Base-by-base conservation (phyloP, 345 rosid genomes). In the Eucalyptus melliodora region DNA sequence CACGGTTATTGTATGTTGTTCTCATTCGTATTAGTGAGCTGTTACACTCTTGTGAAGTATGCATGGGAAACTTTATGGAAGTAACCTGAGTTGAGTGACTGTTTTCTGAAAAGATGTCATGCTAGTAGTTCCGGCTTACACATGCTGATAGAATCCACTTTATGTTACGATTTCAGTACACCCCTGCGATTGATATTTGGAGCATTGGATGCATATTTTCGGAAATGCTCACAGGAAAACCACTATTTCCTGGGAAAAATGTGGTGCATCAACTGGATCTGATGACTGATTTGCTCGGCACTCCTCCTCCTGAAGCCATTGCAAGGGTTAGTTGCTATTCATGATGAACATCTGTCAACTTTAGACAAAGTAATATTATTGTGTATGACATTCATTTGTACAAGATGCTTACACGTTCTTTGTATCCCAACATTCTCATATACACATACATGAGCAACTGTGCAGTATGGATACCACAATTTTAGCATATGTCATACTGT, bases 131-230 rank as follows among this genome's bases (percentile, higher is more conserved):
- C 62, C 1, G 11, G 44, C 62, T 86, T 50, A 21, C n/a, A 86
- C 42, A 31, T 51, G 40, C 30, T 50, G 26, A 51, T 67, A 50
- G 37, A 45, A 87, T 59, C 77, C 44, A 62, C 50, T 89, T 87
- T 88, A 69, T 72, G 89, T 85, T 82, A 88, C 60, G 85, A 88
- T 90, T 89, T 88, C 92, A 97, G 99, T 97, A 97, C 90, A 97
- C 99, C 30, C 99, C 99, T 77, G 98, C 97, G 6, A 96, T 97
- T 92, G 99, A 97, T 92, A 96, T 95, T 59, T 97, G 99, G 99
- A 97, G 99, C 94, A 94, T 97, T 86, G 99, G 99, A 92, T 97
- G 99, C 93, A 97, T 97, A 91, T 97, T 97, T 91, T 99, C 99
- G 42, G 99, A 97, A 94, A 94, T 97, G 98, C 98, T 97, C 91